These are phyloP conservation scores for Colletotrichum sojae DNA, from an alignment of 2,329 filamentous ascomycete species.

Conservation along the genomic window DNA sequence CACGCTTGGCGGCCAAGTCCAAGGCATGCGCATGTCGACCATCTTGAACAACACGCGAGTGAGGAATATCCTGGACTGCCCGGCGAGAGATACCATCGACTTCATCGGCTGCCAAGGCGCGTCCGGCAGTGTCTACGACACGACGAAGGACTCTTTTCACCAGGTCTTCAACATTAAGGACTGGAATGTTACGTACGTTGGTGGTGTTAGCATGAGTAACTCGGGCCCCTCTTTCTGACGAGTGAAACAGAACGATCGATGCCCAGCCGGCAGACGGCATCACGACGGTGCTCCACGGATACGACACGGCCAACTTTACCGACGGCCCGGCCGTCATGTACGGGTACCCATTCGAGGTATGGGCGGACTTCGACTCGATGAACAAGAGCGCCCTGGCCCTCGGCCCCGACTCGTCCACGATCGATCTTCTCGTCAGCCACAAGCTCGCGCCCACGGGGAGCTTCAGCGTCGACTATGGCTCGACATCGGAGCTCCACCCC, in stretches of 20 bases:
- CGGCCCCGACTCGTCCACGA: slow-evolving; percentile 40
- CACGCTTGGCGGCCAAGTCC: slow-evolving; percentile 38
- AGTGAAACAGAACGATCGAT: slow-evolving; percentile 18
- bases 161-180: slow-evolving; percentile 32
- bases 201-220: fast-evolving
- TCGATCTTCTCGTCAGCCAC: slow-evolving; percentile 31
- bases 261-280: slow-evolving; percentile 27
- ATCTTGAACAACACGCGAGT: slow-evolving; percentile 39
- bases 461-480: slow-evolving; percentile 41
- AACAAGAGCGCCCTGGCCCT: slow-evolving; percentile 41
- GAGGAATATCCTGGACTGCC: slow-evolving; percentile 37
- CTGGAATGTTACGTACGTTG: slow-evolving; percentile 39
- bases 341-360: slow-evolving; percentile 41
- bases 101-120: slow-evolving; percentile 39
- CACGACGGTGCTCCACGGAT: slow-evolving; percentile 36
- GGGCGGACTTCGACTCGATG: slow-evolving; percentile 38
- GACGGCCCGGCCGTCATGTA: slow-evolving; percentile 34
- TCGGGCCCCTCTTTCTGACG: neutral
- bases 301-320: slow-evolving; percentile 40
- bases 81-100: slow-evolving; percentile 18
- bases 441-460: slow-evolving; percentile 25
- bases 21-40: slow-evolving; percentile 40
- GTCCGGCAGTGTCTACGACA: slow-evolving; percentile 39
- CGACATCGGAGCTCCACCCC: slow-evolving; percentile 37
- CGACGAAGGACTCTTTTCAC: slow-evolving; percentile 24